phyloP scores from a whole-genome alignment of 805 yeast genomes.

The Candida insectalens region DNA sequence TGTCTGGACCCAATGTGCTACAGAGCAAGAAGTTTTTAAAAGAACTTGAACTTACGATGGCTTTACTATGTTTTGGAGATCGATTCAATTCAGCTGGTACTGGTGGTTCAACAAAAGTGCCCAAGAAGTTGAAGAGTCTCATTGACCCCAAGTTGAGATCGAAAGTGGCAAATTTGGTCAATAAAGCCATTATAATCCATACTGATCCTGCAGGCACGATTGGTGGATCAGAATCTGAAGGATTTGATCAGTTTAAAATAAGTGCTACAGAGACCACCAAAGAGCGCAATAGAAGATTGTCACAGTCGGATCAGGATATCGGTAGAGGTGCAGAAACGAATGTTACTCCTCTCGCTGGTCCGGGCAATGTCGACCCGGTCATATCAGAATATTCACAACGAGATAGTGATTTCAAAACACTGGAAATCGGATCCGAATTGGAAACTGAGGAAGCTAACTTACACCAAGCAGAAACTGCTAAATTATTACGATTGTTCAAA shows the following conservation, averaged over 20 bases:
- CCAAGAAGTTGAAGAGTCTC: conserved; percentile 42
- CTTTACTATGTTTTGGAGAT: conserved; percentile 49
- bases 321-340: no score
- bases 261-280: conserved; percentile 4
- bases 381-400: no score
- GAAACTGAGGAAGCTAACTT: conserved; percentile 7
- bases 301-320: no score
- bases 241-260: conserved; percentile 16
- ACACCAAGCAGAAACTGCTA: conserved; percentile 11
- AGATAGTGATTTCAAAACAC: no score
- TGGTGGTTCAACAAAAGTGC: conserved; percentile 29
- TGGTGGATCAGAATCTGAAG: conserved; percentile 11
- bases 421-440: conserved; percentile 4
- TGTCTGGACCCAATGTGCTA: conserved; percentile 20
- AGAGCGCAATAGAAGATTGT: no score
- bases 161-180: conserved; percentile 62
- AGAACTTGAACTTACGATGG: conserved; percentile 78
- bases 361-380: no score
- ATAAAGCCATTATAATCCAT: conserved; percentile 47
- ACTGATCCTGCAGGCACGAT: conserved; percentile 5
- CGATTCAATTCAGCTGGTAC: conserved; percentile 6
- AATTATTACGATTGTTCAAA: conserved; percentile 17
- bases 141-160: conserved; percentile 52
- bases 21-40: conserved; percentile 46
- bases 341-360: no score